Evolutionary conservation across 495 filamentous ascomycete genomes (phyloP), one percentile per base, ranked within the genome.

Genomic region (Penicillium riverlandense): DNA sequence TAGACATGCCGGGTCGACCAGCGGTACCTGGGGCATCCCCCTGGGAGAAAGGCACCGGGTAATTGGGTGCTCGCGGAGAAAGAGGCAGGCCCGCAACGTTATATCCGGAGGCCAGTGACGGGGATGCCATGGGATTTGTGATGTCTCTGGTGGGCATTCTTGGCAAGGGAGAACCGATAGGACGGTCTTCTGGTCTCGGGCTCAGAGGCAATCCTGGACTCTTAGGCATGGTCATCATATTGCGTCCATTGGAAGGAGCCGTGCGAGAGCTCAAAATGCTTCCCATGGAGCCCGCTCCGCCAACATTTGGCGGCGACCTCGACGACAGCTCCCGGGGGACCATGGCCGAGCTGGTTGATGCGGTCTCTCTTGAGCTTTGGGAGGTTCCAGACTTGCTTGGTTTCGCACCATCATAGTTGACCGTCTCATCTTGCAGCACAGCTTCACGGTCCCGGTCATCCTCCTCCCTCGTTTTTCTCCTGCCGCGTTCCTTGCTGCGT

Each of bases 181-280:
- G 82, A 38, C 78, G 72, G 54, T 88, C 78, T 52, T 80, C 80
- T n/a, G 92, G 92, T 41, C 91, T 77, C 16, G 92, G 92, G 56
- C 94, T 97, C 28, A 85, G 65, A 1, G 92, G 92, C 38, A 98
- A 69, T 16, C 92, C 92, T 14, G 91, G 88, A 45, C 87, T 95
- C 69, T 90, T 74, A 29, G 90, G 70, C 31, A 81, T 70, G 27
- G 81, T 67, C 22, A 76, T 59, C 12, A 63, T 58, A 11, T 57
- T 49, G n/a, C 62, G 66, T 34, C 57, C 57, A 40, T 49, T 51
- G 0, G 56, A 35, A 32, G 60, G 48, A 4, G 50, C 38, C 30
- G 56, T 37, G 6, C 58, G 53, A 35, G 67, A 61, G 45, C 51
- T 65, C 30, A 72, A 44, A 14, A 72, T 49, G 12, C 63, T 57